Evolutionary conservation across 495 filamentous ascomycete species (phyloP), one percentile per base, ranked within the genome.

Genomic region (Cetradonia linearis): DNA sequence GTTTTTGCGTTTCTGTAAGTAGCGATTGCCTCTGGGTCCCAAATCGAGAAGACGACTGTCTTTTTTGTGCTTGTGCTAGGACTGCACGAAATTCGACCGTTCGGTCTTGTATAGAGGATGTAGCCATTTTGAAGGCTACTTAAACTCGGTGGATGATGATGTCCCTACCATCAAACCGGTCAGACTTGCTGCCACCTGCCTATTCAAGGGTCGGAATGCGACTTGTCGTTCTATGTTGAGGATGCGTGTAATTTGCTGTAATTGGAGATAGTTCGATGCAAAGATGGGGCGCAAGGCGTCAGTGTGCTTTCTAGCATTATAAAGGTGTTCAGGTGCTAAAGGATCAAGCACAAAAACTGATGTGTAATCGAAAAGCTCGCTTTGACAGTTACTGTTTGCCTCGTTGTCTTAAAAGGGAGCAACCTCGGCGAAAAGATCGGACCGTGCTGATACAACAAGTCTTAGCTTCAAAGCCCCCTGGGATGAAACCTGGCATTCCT

Each of bases 41-140:
- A 38, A 85, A 77, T 73, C 89, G 93, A 27, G 78, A 81, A 1
- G 83, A 74, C 16, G 81, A 78, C 58, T 86, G 79, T 46, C 84
- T 81, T 66, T 83, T 86, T 72, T 95, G 88, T 58, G 87, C 87
- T 67, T 91, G 89, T 23, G 79, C 78, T 53, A 97, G 81, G 69
- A 97, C 91, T 62, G 89, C 84, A 66, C 85, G 86, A 76, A 98
- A 98, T 76, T 98, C 93, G 70, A 79, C 79, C 57, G 93, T 98
- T 66, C 93, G 88, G 74, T 98, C 93, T 79, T 98, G 94, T 73
- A 97, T 96, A 47, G 89, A 90, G 23, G 81, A 78, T 49, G 78
- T 77, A 58, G 73, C 71, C 82, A 83, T 85, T 61, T 67, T 49
- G 50, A 36, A 42, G 30, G 34, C 49, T 59, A 44, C 20, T 30